Conservation (phyloP, 345 rosid species). For the Xanthoceras sorbifolium region DNA sequence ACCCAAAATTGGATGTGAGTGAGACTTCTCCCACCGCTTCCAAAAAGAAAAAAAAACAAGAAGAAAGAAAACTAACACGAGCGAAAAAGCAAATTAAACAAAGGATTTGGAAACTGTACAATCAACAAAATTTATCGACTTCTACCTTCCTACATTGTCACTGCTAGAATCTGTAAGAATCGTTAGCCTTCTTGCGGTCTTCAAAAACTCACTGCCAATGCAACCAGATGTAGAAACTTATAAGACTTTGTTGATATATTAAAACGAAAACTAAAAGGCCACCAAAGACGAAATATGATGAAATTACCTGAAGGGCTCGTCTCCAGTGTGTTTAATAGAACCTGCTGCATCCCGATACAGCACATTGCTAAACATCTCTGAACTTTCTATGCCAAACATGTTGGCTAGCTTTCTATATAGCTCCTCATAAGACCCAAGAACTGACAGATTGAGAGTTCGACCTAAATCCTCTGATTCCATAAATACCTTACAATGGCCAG, state of each 20-base stretch:
- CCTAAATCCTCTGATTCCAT: slow-evolving; percentile 87
- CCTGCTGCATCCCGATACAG: slow-evolving; percentile 69
- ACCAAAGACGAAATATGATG: too few species aligned
- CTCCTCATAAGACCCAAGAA: slow-evolving; percentile 79
- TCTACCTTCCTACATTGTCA: slow-evolving; percentile 54
- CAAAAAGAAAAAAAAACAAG: background rate
- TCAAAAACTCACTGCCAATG: slow-evolving; percentile 74
- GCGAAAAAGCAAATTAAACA: slow-evolving; percentile 3
- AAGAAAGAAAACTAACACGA: slow-evolving; percentile 9
- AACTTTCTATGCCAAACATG: slow-evolving; percentile 69
- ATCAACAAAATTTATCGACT: slow-evolving; percentile 7
- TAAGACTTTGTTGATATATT: background rate
- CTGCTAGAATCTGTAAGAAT: slow-evolving; percentile 70
- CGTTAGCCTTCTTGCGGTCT: slow-evolving; percentile 79
- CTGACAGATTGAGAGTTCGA: slow-evolving; percentile 73
- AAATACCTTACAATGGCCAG: slow-evolving; percentile 85
- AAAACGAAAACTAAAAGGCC: background rate
- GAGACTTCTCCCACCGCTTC: slow-evolving; percentile 26
- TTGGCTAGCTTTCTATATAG: slow-evolving; percentile 60
- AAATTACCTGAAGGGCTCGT: slow-evolving; percentile 77
- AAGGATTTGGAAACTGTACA: slow-evolving; percentile 42
- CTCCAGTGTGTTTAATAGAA: slow-evolving; percentile 64
- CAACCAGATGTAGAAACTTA: slow-evolving; percentile 8
- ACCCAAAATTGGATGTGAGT: slow-evolving; percentile 24
- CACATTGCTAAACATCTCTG: slow-evolving; percentile 72